Evolutionary conservation across 495 filamentous ascomycete genomes (phyloP).

Genomic region (Penicillium tannophilum): DNA sequence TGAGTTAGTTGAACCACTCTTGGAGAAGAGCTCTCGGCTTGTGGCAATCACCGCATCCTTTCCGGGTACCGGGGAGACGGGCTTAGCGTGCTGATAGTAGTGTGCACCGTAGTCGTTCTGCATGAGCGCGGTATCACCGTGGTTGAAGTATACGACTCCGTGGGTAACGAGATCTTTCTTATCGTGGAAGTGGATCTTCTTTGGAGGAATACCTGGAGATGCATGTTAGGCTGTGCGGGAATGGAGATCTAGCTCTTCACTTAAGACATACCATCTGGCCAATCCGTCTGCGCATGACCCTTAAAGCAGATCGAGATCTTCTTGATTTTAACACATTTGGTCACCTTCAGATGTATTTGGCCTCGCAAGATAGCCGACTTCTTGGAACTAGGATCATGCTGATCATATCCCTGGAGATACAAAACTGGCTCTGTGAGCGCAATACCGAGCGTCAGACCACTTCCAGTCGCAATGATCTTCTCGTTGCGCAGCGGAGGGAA

Average conservation of each 20-base stretch:
- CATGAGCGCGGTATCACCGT: slow-evolving; percentile 64
- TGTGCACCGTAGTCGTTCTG: slow-evolving; percentile 59
- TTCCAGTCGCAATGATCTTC: slow-evolving; percentile 73
- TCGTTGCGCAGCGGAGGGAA: slow-evolving; percentile 51
- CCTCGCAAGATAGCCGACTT: slow-evolving; percentile 85
- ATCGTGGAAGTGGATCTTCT: slow-evolving; percentile 81
- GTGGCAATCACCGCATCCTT: slow-evolving; percentile 47
- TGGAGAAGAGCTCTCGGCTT: slow-evolving; percentile 45
- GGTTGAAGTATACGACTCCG: slow-evolving; percentile 51
- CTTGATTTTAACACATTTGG: slow-evolving; percentile 93
- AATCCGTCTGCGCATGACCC: slow-evolving; percentile 86
- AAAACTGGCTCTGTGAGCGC: slow-evolving; percentile 85
- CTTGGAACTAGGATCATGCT: slow-evolving; percentile 66
- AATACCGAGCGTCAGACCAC: slow-evolving; percentile 71
- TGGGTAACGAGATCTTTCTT: slow-evolving; percentile 60
- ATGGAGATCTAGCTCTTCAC: background rate
- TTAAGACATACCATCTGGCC: slow-evolving; percentile 78
- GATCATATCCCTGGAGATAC: slow-evolving; percentile 90
- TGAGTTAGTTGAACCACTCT: slow-evolving; percentile 40
- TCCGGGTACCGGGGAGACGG: slow-evolving; percentile 46
- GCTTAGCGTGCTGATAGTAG: slow-evolving; percentile 46
- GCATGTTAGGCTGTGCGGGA: background rate
- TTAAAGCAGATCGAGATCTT: slow-evolving; percentile 85
- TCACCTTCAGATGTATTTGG: slow-evolving; percentile 77
- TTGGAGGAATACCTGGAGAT: slow-evolving; percentile 77